A percentile compares a stretch with the other conserved stretches of the same genome.
Evolutionary conservation across 169 alveolate species (phyloP).

Genomic region (Cryptosporidium ubiquitum): DNA sequence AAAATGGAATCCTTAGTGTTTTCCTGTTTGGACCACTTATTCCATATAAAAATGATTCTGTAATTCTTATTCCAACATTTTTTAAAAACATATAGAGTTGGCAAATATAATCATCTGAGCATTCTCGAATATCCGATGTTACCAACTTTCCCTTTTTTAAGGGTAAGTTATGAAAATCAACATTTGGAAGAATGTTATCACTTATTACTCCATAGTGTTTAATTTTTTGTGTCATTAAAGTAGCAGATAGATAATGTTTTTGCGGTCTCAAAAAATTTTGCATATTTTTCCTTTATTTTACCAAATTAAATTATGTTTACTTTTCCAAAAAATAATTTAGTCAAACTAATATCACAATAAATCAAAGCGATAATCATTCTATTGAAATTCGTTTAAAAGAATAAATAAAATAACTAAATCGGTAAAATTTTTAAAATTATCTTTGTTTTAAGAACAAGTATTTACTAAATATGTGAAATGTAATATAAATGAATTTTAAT

Average conservation of each 20-base stretch:
- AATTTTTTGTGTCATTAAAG: constrained; percentile 5
- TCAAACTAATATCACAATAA: no score
- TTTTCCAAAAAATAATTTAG: no score
- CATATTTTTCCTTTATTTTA: not conserved
- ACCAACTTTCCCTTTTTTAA: constrained; percentile 28
- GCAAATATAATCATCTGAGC: constrained; percentile 21
- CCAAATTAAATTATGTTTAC: no score
- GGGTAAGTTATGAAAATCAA: not conserved
- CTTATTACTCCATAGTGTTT: not conserved
- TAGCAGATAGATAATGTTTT: not conserved
- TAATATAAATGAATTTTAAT: no score
- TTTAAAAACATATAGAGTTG: constrained; percentile 4
- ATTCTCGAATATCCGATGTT: constrained; percentile 13
- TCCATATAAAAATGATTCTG: constrained; percentile 70
- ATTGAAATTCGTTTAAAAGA: no score
- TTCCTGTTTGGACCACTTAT: constrained; percentile 64
- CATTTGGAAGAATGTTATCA: not conserved
- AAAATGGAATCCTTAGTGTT: not conserved
- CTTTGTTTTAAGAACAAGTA: no score
- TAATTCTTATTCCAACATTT: constrained; percentile 35
- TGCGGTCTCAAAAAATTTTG: not conserved
- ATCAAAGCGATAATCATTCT: not conserved
- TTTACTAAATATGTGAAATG: not conserved
- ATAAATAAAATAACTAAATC: no score
- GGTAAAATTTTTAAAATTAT: not conserved